Percentiles rank a stretch among this genome's conserved stretches.
phyloP scores from a whole-genome alignment of 2,329 filamentous ascomycete species.

The Beauveria varroae region DNA sequence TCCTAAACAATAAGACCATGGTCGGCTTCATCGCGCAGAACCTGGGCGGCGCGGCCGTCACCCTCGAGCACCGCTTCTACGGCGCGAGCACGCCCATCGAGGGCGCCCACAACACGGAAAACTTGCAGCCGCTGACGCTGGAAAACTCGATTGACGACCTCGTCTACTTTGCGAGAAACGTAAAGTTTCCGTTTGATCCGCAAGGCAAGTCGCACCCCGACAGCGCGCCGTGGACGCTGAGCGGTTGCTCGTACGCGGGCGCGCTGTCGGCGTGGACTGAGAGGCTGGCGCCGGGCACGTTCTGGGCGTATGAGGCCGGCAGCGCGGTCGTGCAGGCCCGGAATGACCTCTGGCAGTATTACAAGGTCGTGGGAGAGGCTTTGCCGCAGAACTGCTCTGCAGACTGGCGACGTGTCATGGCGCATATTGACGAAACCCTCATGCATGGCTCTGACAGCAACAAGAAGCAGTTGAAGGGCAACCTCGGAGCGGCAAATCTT shows the following conservation, averaged over 20 bases:
- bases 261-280: conserved; percentile 67
- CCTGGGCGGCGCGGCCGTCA: conserved; percentile 62
- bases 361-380: conserved; percentile 35
- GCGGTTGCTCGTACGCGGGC: conserved; percentile 74
- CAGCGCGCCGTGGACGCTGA: conserved; percentile 62
- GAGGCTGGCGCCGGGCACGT: conserved; percentile 64
- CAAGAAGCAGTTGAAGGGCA: conserved; percentile 32
- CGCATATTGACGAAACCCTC: conserved; percentile 41
- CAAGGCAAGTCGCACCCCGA: conserved; percentile 55
- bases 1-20: conserved; percentile 61
- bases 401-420: conserved; percentile 47
- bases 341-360: conserved; percentile 60
- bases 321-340: conserved; percentile 71
- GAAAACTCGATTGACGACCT: conserved; percentile 71
- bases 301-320: conserved; percentile 68
- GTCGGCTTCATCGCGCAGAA: conserved; percentile 57
- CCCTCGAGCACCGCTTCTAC: conserved; percentile 76
- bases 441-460: conserved; percentile 24
- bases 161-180: conserved; percentile 65
- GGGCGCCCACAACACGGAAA: conserved; percentile 52
- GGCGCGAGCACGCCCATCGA: conserved; percentile 59
- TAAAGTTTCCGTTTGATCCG: conserved; percentile 60
- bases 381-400: conserved; percentile 52
- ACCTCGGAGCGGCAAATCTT: conserved; percentile 33
- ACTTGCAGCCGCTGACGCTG: conserved; percentile 67